phyloP scores from a whole-genome alignment of 345 rosid genomes.

The Brassica nigra region DNA sequence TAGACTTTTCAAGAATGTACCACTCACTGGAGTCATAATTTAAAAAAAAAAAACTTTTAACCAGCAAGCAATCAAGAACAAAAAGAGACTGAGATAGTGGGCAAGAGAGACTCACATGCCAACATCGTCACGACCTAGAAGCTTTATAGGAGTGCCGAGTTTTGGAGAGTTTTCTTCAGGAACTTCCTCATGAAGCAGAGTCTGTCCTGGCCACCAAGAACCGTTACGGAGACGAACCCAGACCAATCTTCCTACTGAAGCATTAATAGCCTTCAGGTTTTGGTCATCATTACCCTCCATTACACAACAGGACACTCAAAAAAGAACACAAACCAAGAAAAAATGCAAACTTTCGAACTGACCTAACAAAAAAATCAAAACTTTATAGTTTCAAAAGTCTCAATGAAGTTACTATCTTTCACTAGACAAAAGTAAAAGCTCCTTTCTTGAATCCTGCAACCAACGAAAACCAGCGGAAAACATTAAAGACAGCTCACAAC shows the following conservation, averaged over 20 bases:
- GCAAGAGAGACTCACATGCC: constrained; percentile 66
- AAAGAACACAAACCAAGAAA: constrained; percentile 12
- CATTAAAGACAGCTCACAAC: constrained; percentile 19
- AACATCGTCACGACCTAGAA: constrained; percentile 94
- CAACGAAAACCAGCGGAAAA: constrained; percentile 8
- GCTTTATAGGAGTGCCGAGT: constrained; percentile 96
- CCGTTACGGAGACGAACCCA: constrained; percentile 99
- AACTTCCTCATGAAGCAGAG: constrained; percentile 69
- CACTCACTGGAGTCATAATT: constrained; percentile 70
- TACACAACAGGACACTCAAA: constrained; percentile 42
- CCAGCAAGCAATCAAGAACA: not conserved
- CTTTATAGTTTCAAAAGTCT: constrained; percentile 25
- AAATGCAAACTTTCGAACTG: constrained; percentile 6
- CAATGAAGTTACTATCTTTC: constrained; percentile 26
- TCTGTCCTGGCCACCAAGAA: constrained; percentile 99
- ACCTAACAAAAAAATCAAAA: constrained; percentile 32
- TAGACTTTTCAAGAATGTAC: constrained; percentile 93
- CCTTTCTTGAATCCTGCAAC: constrained; percentile 31
- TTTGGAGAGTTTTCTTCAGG: constrained; percentile 72
- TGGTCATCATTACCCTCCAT: constrained; percentile 78
- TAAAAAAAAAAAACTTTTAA: not conserved
- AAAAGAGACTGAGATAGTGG: not conserved
- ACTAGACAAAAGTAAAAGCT: constrained; percentile 33
- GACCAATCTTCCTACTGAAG: constrained; percentile 86
- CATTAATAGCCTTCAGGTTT: constrained; percentile 63